Evolutionary conservation across 306 rosid genomes (phyloP).

Genomic region (Cercis canadensis): DNA sequence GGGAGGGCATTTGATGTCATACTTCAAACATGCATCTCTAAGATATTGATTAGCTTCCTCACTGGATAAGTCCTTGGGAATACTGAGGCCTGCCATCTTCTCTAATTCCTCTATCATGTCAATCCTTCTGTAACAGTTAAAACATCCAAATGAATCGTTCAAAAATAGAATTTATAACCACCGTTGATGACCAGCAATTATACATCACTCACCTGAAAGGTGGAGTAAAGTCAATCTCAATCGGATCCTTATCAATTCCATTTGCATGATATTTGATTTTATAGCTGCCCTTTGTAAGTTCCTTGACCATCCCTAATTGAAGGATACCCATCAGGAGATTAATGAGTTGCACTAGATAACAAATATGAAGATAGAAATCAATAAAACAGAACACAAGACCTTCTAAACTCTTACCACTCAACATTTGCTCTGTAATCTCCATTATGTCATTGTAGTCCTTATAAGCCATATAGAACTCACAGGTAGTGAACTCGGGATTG

Average conservation of each 20-base stretch:
- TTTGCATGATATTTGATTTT: slow-evolving; percentile 76
- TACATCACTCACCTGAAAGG: slow-evolving; percentile 66
- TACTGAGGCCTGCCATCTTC: slow-evolving; percentile 71
- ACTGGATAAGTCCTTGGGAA: slow-evolving; percentile 80
- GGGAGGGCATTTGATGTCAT: slow-evolving; percentile 80
- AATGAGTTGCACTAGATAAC: slow-evolving; percentile 17
- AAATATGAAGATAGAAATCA: slow-evolving; percentile 6
- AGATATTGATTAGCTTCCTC: slow-evolving; percentile 81
- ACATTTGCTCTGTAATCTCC: slow-evolving; percentile 83
- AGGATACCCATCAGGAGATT: slow-evolving; percentile 32
- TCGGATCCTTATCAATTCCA: slow-evolving; percentile 77
- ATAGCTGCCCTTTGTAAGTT: slow-evolving; percentile 84
- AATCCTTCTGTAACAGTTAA: slow-evolving; percentile 67
- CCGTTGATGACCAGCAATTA: background rate
- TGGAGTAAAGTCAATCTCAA: slow-evolving; percentile 76
- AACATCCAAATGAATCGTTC: slow-evolving; percentile 30
- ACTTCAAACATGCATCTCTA: slow-evolving; percentile 70
- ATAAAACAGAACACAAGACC: slow-evolving; percentile 4
- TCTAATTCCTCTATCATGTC: slow-evolving; percentile 92
- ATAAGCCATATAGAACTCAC: slow-evolving; percentile 95
- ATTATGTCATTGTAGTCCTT: slow-evolving; percentile 85
- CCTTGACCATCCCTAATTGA: slow-evolving; percentile 78
- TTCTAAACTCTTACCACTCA: slow-evolving; percentile 69
- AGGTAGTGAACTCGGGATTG: slow-evolving; percentile 94
- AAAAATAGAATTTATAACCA: slow-evolving; percentile 10